Base-by-base conservation (phyloP, 306 rosid genomes). In the Potentilla sterilis region DNA sequence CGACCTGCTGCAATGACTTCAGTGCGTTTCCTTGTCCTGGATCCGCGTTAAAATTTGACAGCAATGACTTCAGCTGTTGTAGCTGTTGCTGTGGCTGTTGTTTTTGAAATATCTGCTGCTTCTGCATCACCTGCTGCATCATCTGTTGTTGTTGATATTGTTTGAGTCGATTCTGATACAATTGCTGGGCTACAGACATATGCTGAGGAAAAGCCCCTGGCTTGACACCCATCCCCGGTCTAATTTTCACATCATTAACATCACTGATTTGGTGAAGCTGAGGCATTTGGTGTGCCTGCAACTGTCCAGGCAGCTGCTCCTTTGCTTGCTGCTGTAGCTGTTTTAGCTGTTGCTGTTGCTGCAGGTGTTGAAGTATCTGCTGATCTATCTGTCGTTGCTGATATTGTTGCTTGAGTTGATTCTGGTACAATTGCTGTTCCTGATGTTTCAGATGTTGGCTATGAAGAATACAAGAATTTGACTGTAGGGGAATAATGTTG, bases 191-290 rank as follows among this genome's bases (percentile, higher is more conserved):
- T 28, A 28, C 28, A 28, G 28, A 28, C 1, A 28, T 28, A 28
- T 28, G 28, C 1, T 28, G 28, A 28, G 28, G 28, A 28, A 28
- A 28, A 41, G 78, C 82, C 74, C 92, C 96, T 38, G 88, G 77
- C 88, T 90, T 92, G 47, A 78, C 86, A 82, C 82, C 28, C 28
- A 28, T 46, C 72, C 87, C 91, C 37, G 71, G 95, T 72, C 91
- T 86, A 72, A 81, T 76, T 79, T 93, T 91, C 82, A 89, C 7
- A 48, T 93, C 98, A 83, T 79, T 88, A 12, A 74, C 86, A 70
- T 91, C 97, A 75, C 78, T 90, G 64, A 87, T 81, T 88, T 87
- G 97, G 74, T 88, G 93, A 79, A 83, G 82, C 82, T 90, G 91
- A 7, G 92, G 73, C 82, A 85, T 84, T 83, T 89, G 96, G 75